phyloP scores from a whole-genome alignment of 768 basidiomycete species.

The Rhodosporidiobolus odoratus region DNA sequence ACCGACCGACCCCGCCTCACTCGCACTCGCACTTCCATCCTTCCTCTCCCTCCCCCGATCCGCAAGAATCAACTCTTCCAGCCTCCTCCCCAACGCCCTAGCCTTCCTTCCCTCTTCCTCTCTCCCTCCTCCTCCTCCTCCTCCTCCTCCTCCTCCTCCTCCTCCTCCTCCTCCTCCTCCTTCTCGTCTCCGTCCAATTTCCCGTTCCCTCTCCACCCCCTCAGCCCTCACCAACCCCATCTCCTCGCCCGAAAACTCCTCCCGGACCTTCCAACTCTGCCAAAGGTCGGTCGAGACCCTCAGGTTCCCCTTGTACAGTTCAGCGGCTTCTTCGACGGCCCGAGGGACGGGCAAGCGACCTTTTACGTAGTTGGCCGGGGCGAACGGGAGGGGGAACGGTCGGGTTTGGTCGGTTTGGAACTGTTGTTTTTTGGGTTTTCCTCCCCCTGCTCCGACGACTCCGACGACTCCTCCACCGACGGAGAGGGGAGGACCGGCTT shows the following conservation, averaged over 20 bases:
- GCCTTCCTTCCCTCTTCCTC: slow-evolving; percentile 15
- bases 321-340: slow-evolving; percentile 92
- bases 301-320: slow-evolving; percentile 81
- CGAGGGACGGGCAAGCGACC: slow-evolving; percentile 66
- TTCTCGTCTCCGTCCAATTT: not conserved
- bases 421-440: slow-evolving; percentile 95
- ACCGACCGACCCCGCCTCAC: no score
- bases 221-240: slow-evolving; percentile 65
- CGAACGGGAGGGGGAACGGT: slow-evolving; percentile 94
- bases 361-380: slow-evolving; percentile 51
- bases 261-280: slow-evolving; percentile 93
- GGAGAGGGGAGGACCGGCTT: slow-evolving; percentile 27
- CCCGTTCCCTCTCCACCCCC: slow-evolving; percentile 15
- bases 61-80: slow-evolving; percentile 27
- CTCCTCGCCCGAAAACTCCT: slow-evolving; percentile 90
- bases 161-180: not conserved
- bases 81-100: slow-evolving; percentile 13
- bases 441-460: no score
- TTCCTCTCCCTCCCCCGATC: not conserved
- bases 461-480: no score
- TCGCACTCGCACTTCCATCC: slow-evolving; percentile 7
- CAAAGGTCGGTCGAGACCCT: slow-evolving; percentile 77
- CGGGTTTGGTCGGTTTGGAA: slow-evolving; percentile 93
- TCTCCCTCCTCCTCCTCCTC: not conserved
- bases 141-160: not conserved